Evolutionary conservation across 2,329 filamentous ascomycete species (phyloP).

Genomic region (Fusarium falciforme): DNA sequence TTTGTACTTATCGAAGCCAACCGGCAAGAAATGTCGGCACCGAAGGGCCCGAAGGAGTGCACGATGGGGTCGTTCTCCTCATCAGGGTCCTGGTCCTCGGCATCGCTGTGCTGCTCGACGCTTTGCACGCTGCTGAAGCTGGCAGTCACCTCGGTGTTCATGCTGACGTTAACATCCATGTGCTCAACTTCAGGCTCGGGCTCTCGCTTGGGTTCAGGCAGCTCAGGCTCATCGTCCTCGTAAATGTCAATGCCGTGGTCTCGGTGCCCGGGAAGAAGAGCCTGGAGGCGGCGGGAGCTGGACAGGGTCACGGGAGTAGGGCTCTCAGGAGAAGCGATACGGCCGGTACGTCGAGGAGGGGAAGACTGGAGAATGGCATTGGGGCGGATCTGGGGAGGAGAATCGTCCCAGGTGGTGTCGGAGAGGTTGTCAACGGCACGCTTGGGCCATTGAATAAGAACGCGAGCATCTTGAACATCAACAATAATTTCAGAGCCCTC

Average conservation of each 20-base stretch:
- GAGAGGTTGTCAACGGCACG: conserved; percentile 65
- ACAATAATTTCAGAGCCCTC: conserved; percentile 92
- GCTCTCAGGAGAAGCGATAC: conserved; percentile 81
- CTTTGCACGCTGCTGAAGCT: conserved; percentile 63
- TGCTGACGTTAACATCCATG: conserved; percentile 54
- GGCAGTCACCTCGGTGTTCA: conserved; percentile 61
- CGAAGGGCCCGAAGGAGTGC: conserved; percentile 91
- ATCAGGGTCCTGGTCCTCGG: conserved; percentile 79
- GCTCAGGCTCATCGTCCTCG: conserved; percentile 74
- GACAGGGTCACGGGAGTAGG: conserved; percentile 61
- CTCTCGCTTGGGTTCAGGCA: conserved; percentile 57
- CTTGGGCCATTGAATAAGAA: conserved; percentile 88
- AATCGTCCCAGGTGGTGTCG: conserved; percentile 79
- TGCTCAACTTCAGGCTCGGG: conserved; percentile 44
- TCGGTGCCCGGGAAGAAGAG: conserved; percentile 54
- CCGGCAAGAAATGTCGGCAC: conserved; percentile 84
- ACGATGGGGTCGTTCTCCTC: conserved; percentile 96
- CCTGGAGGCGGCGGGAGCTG: conserved; percentile 59
- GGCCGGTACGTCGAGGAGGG: conserved; percentile 65
- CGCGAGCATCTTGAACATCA: conserved; percentile 92
- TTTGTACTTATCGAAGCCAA: conserved; percentile 81
- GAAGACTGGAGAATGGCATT: conserved; percentile 66
- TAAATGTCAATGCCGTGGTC: conserved; percentile 73
- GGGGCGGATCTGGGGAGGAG: conserved; percentile 53
- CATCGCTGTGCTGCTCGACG: conserved; percentile 54